Conservation (phyloP, 2,329 filamentous ascomycete species). For the Cercospora sp. region DNA sequence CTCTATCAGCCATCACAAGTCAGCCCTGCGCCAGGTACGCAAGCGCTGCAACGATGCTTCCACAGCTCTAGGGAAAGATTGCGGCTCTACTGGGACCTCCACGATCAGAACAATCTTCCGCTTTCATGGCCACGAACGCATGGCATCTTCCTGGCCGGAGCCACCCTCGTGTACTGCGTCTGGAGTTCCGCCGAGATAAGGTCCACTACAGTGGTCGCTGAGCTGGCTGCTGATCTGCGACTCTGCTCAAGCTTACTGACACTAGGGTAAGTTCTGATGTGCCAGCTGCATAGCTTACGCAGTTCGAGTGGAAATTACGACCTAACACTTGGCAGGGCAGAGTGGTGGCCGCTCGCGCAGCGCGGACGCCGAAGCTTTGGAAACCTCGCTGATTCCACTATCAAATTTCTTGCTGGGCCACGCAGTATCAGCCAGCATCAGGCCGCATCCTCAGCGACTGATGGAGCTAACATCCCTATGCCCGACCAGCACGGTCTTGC, state of each 20-base stretch:
- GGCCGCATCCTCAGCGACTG: not conserved
- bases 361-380: slow-evolving; percentile 5
- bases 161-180: slow-evolving; percentile 5
- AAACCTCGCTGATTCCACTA: slow-evolving; percentile 2
- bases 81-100: not conserved
- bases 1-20: slow-evolving; percentile 12
- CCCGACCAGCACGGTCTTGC: not conserved
- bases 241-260: slow-evolving; percentile 8
- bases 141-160: slow-evolving; percentile 4
- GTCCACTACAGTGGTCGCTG: not conserved
- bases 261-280: not conserved
- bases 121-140: slow-evolving; percentile 8
- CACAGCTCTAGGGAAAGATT: not conserved
- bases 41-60: not conserved
- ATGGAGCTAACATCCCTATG: not conserved
- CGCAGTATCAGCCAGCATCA: not conserved
- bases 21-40: not conserved
- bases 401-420: not conserved
- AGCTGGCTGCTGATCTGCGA: slow-evolving; percentile 2
- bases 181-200: slow-evolving; percentile 6
- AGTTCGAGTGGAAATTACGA: not conserved
- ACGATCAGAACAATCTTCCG: not conserved
- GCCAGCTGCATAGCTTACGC: not conserved
- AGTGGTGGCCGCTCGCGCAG: slow-evolving; percentile 13
- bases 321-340: not conserved